These are phyloP conservation scores for Capsicum baccatum DNA, from an alignment of 257 asterid genomes.

Conservation along the genomic window DNA sequence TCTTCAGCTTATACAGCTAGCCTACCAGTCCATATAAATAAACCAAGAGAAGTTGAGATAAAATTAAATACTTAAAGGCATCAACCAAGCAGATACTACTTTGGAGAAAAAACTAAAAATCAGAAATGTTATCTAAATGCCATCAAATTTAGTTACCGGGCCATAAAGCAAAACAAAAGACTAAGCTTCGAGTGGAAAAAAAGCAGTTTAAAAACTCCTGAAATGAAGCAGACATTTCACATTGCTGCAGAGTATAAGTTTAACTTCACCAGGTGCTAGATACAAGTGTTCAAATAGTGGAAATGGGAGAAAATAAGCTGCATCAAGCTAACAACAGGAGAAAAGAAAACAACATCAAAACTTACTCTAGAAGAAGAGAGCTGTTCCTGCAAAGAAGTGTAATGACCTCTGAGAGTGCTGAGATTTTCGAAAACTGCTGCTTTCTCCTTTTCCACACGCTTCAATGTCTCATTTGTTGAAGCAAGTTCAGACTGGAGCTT, in stretches of 20 bases:
- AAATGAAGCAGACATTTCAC: slow-evolving; percentile 20
- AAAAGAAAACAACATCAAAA: not conserved
- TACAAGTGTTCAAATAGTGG: not conserved
- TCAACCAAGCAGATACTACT: not conserved
- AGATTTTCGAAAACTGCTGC: slow-evolving; percentile 76
- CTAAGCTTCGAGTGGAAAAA: not conserved
- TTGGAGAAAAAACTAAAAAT: not conserved
- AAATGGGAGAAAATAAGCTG: not conserved
- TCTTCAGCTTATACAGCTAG: slow-evolving; percentile 12
- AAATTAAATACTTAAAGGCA: not conserved
- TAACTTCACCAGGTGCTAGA: not conserved
- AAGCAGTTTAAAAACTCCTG: not conserved
- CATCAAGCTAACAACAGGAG: not conserved
- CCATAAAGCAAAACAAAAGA: not conserved
- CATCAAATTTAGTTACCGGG: not conserved
- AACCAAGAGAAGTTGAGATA: not conserved
- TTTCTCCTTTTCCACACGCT: slow-evolving; percentile 85
- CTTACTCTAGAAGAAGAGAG: slow-evolving; percentile 74
- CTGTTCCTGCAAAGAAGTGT: slow-evolving; percentile 84
- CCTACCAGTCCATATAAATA: slow-evolving; percentile 1
- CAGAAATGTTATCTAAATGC: slow-evolving; percentile 1
- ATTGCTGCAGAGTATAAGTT: not conserved
- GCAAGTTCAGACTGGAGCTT: slow-evolving; percentile 86
- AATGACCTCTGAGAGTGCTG: slow-evolving; percentile 82
- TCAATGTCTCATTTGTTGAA: slow-evolving; percentile 61